These are phyloP conservation scores for Hordeum marinum DNA, from an alignment of 176 grass and related monocot species.

Conservation along the genomic window DNA sequence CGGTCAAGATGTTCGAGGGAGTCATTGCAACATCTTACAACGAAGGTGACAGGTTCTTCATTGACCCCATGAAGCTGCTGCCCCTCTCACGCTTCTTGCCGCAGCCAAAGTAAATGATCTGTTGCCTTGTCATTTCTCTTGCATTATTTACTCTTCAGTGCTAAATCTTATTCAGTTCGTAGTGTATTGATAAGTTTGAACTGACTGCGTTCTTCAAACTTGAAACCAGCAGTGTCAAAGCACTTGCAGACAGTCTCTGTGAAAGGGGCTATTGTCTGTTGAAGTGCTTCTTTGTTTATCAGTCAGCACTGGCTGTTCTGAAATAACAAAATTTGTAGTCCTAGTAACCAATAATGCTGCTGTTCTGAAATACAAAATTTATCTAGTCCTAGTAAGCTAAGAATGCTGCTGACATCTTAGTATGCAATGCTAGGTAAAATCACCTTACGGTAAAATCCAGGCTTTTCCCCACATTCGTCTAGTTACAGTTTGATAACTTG, in stretches of 20 bases:
- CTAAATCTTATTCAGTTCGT: background rate
- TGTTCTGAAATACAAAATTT: background rate
- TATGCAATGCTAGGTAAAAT: background rate
- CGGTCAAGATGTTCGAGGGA: slow-evolving; percentile 90
- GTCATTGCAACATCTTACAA: slow-evolving; percentile 78
- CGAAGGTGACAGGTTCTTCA: slow-evolving; percentile 83
- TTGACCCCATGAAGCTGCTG: slow-evolving; percentile 81
- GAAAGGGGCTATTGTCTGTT: background rate
- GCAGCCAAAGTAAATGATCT: slow-evolving; percentile 71
- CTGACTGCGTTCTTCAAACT: background rate
- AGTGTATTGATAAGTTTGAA: background rate
- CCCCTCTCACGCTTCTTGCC: slow-evolving; percentile 84
- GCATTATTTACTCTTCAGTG: background rate
- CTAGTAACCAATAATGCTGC: background rate
- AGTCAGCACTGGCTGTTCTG: background rate
- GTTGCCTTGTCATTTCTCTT: background rate
- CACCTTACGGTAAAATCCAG: no score
- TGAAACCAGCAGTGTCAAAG: background rate
- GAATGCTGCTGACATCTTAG: background rate
- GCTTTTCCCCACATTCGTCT: no score
- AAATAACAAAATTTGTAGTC: background rate
- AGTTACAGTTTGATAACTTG: background rate
- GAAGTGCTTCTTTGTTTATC: background rate
- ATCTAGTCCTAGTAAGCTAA: background rate
- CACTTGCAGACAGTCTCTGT: background rate